Conservation (phyloP, 2,329 filamentous ascomycete species). For the Neonectria coccinea region DNA sequence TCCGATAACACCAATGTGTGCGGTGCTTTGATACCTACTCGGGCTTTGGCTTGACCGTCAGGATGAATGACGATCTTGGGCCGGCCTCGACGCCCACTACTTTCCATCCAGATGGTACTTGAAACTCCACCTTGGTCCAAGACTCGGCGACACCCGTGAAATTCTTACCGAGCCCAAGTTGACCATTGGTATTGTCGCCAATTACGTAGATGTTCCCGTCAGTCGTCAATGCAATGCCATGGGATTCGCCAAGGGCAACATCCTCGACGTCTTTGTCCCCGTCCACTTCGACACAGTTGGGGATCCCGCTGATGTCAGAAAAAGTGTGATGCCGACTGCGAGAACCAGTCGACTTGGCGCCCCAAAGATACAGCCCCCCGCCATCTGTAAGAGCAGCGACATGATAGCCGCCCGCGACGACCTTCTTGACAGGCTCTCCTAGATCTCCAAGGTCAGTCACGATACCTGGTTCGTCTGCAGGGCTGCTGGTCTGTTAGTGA, state of each 20-base stretch:
- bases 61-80: conserved; percentile 61
- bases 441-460: conserved; percentile 65
- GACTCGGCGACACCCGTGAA: conserved; percentile 33
- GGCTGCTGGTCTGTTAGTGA: conserved; percentile 47
- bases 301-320: conserved; percentile 46
- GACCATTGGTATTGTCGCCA: conserved; percentile 69
- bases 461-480: conserved; percentile 58
- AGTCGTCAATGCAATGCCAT: conserved; percentile 67
- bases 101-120: conserved; percentile 40
- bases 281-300: conserved; percentile 60
- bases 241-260: conserved; percentile 67
- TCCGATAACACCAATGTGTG: conserved; percentile 33
- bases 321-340: conserved; percentile 51
- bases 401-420: conserved; percentile 68
- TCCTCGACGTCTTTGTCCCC: conserved; percentile 65
- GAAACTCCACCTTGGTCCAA: conserved; percentile 55
- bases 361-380: conserved; percentile 72
- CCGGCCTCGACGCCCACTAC: conserved; percentile 62
- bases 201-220: conserved; percentile 64
- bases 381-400: conserved; percentile 69
- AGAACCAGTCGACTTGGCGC: conserved; percentile 47
- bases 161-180: conserved; percentile 62
- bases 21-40: conserved; percentile 28
- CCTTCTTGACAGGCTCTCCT: conserved; percentile 62
- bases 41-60: conserved; percentile 47